Percentiles rank a stretch among this genome's conserved stretches.
Evolutionary conservation across 345 rosid genomes (phyloP).

Genomic region (Boechera retrofracta): DNA sequence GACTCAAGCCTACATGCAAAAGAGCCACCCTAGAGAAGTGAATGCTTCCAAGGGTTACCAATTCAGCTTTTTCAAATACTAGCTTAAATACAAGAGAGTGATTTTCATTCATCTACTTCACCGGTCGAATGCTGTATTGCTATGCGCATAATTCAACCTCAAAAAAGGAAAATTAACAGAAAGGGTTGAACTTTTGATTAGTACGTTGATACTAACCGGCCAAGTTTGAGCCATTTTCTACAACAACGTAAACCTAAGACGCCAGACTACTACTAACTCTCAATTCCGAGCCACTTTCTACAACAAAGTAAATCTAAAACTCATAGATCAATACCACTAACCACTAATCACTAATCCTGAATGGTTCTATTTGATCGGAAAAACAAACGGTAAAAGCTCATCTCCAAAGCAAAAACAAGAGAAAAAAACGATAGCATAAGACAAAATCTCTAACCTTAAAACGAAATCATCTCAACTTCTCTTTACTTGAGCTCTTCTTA

Average conservation of each 20-base stretch:
- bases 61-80: neutral
- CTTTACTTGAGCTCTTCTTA: constrained; percentile 61
- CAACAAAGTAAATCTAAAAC: neutral
- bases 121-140: neutral
- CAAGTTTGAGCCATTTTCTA: constrained; percentile 2
- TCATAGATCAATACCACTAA: neutral
- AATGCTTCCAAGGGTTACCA: neutral
- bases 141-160: neutral
- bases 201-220: neutral
- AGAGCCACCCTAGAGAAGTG: neutral
- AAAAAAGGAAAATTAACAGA: neutral
- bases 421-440: neutral
- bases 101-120: constrained; percentile 12
- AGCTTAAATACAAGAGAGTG: neutral
- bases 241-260: neutral
- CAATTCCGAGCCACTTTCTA: neutral
- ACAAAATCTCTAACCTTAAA: constrained; percentile 29
- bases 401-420: neutral
- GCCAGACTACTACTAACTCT: neutral
- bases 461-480: constrained; percentile 73
- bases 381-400: neutral
- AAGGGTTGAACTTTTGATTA: neutral
- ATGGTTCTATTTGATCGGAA: neutral
- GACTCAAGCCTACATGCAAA: constrained; percentile 13
- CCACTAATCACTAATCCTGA: neutral